Conservation (phyloP, 2,329 filamentous ascomycete species). For the Septoria petroselini region DNA sequence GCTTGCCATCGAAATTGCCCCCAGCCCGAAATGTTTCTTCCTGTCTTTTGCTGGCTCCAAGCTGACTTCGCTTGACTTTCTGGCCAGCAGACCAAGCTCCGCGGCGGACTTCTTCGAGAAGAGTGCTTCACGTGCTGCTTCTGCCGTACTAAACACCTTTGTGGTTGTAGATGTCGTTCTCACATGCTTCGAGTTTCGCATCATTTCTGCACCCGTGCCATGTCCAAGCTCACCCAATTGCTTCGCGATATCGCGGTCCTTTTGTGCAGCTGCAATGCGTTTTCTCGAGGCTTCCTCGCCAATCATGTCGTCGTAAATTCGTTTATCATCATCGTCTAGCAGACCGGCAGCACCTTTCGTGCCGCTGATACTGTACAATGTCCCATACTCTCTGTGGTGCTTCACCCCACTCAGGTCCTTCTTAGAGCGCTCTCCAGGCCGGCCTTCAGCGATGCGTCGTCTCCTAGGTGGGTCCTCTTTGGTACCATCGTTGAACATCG, state of each 20-base stretch:
- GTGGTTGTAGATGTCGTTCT: constrained; percentile 20
- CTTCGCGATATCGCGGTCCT: constrained; percentile 68
- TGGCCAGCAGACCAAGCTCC: constrained; percentile 45
- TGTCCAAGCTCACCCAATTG: constrained; percentile 62
- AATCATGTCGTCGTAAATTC: constrained; percentile 52
- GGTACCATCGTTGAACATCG: constrained; percentile 46
- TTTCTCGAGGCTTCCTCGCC: constrained; percentile 63
- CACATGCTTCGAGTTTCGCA: constrained; percentile 44
- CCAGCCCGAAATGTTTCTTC: constrained; percentile 36
- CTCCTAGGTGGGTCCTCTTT: constrained; percentile 15
- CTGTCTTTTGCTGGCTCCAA: constrained; percentile 46
- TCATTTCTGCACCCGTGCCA: constrained; percentile 69
- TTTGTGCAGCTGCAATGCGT: constrained; percentile 64
- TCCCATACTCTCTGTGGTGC: constrained; percentile 57
- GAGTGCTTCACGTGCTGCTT: constrained; percentile 26
- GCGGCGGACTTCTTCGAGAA: constrained; percentile 32
- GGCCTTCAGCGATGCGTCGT: constrained; percentile 14
- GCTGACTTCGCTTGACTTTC: constrained; percentile 43
- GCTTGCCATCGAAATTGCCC: constrained; percentile 34
- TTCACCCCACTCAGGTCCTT: constrained; percentile 43
- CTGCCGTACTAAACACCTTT: constrained; percentile 12
- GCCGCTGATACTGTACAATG: constrained; percentile 43
- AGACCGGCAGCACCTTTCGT: constrained; percentile 55
- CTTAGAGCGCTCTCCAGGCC: constrained; percentile 18
- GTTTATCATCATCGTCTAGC: constrained; percentile 62